Base-by-base conservation (phyloP, 2,329 filamentous ascomycete species). In the Talaromyces funiculosus region DNA sequence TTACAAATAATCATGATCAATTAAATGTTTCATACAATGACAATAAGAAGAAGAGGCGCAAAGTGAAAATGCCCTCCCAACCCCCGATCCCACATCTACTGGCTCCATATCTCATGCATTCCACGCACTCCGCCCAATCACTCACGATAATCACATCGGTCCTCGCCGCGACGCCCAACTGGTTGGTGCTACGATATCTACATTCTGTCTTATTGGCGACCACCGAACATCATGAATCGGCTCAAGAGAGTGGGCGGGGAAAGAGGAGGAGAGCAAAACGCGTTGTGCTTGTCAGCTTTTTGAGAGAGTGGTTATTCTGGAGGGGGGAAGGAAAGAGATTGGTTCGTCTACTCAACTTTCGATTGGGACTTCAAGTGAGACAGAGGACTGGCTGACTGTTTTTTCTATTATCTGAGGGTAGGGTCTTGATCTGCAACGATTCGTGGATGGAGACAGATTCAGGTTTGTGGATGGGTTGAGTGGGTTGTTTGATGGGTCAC, bases 291-390 rank as follows among this genome's bases (percentile, higher is more conserved):
- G 86, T 94, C 61, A 95, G 90, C 77, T 96, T 94, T 75, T 77
- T 96, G 75, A 83, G 90, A 62, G 88, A 93, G 67, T 84, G 82
- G 64, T 78, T 83, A 1, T 95, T 96, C 71, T 97, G 92, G 91
- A 86, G 80, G 64, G 84, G 87, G 3, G 87, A 90, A 54, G 82
- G 82, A 2, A 82, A 84, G 57, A 87, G 87, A 73, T 74, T 91
- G 69, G 88, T 90, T 75, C 65, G 80, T 68, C 12, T 16, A n/a
- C 10, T 31, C 2, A n/a, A 24, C 14, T 42, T 18, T 14, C 5
- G 14, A 37, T 37, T 12, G 31, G 35, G 35, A n/a, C 16, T 12
- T 14, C n/a, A n/a, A n/a, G n/a, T n/a, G n/a, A n/a, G n/a, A n/a
- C n/a, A n/a, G 14, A 7, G 14, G 7, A n/a, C 9, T 42, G 4